These are phyloP conservation scores for Echinochloa phyllopogon DNA, from an alignment of 176 grass and related monocot genomes.

Conservation along the genomic window DNA sequence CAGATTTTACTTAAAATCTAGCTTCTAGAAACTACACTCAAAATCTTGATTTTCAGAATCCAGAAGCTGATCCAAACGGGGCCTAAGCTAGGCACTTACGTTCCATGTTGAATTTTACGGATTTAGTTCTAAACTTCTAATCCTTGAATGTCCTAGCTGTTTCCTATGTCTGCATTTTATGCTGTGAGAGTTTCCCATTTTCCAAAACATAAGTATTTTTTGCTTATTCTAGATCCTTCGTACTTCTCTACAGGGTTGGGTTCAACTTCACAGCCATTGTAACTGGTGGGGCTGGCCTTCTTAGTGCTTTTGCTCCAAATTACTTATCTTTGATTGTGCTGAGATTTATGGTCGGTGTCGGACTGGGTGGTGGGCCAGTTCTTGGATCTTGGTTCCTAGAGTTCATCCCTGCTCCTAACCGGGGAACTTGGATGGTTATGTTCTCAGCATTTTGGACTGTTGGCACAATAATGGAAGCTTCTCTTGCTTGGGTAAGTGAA, in stretches of 20 bases:
- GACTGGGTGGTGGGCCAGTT: conserved; percentile 85
- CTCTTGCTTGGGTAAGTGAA: conserved; percentile 87
- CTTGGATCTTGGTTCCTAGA: conserved; percentile 95
- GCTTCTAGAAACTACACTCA: too few species aligned
- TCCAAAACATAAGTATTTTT: conserved; percentile 1
- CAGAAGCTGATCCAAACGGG: too few species aligned
- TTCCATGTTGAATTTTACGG: not conserved
- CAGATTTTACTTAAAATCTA: too few species aligned
- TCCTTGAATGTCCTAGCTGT: not conserved
- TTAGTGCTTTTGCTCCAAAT: conserved; percentile 92
- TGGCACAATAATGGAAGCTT: conserved; percentile 97
- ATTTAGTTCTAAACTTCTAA: not conserved
- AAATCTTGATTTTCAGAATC: too few species aligned
- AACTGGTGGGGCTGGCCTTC: conserved; percentile 81
- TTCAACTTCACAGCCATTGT: conserved; percentile 94
- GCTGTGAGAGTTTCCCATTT: not conserved
- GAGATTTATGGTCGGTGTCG: conserved; percentile 90
- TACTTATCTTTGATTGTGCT: conserved; percentile 78
- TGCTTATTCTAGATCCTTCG: conserved; percentile 29
- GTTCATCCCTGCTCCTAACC: conserved; percentile 89
- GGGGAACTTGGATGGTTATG: conserved; percentile 93
- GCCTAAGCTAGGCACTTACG: not conserved
- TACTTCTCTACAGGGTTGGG: conserved; percentile 73
- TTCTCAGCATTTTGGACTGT: conserved; percentile 86
- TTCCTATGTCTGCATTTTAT: not conserved